These are phyloP conservation scores for Fusarium nurragi DNA, from an alignment of 2,329 filamentous ascomycete species.

Conservation along the genomic window DNA sequence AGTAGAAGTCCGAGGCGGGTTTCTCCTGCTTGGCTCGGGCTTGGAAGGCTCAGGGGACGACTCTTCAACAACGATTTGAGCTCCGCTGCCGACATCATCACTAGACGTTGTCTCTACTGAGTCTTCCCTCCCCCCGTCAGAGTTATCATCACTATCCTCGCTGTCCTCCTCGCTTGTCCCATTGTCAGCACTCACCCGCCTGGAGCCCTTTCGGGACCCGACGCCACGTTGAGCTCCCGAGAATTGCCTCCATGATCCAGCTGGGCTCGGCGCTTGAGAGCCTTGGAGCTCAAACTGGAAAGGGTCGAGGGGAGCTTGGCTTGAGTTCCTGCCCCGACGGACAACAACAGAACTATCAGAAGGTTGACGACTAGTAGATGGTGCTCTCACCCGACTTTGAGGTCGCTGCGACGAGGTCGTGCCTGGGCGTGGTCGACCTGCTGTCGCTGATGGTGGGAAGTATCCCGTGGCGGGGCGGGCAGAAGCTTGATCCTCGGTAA, in stretches of 20 bases:
- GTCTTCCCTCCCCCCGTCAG: conserved; percentile 44
- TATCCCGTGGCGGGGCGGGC: conserved; percentile 61
- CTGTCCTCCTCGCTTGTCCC: conserved; percentile 51
- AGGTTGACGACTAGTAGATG: conserved; percentile 52
- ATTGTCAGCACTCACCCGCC: conserved; percentile 45
- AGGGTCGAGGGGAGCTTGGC: conserved; percentile 53
- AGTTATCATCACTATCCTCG: conserved; percentile 44
- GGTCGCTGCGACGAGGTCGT: conserved; percentile 54
- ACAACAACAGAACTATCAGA: conserved; percentile 55
- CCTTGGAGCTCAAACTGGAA: conserved; percentile 64
- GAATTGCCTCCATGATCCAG: conserved; percentile 50
- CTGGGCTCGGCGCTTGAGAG: conserved; percentile 50
- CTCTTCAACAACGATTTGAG: conserved; percentile 51
- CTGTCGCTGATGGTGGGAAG: conserved; percentile 58
- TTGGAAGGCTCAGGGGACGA: conserved; percentile 42
- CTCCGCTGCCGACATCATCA: conserved; percentile 51
- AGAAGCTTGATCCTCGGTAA: conserved; percentile 49
- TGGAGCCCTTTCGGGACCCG: conserved; percentile 43
- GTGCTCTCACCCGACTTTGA: conserved; percentile 47
- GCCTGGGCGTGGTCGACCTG: conserved; percentile 55
- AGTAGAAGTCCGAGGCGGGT: conserved; percentile 43
- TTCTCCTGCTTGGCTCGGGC: conserved; percentile 50
- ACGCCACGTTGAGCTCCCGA: conserved; percentile 47
- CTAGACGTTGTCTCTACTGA: conserved; percentile 48
- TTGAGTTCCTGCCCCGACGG: conserved; percentile 48